A percentile compares a stretch with the other conserved stretches of the same genome.
Conservation (phyloP, 192 early-diverging fungal genomes). For the Chytriomyces confervae region DNA sequence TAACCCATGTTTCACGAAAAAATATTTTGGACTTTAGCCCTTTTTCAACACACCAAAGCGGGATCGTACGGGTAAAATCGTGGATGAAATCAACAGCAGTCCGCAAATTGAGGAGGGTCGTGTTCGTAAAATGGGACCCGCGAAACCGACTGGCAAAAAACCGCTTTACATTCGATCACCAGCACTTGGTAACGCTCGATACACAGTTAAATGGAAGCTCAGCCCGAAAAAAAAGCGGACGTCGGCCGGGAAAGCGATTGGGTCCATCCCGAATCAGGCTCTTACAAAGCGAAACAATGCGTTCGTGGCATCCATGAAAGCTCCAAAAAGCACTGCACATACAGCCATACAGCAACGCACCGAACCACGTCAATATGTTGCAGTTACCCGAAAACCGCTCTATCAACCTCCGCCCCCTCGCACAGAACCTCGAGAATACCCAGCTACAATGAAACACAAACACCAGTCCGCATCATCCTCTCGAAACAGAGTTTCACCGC, state of each 20-base stretch:
- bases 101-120: background rate
- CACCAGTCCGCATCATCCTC: background rate
- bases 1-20: background rate
- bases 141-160: background rate
- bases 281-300: background rate
- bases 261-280: too few species aligned
- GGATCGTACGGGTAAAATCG: constrained; percentile 13
- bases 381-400: constrained; percentile 10
- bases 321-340: background rate
- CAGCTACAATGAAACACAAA: too few species aligned
- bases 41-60: constrained; percentile 25
- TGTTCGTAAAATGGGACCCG: background rate
- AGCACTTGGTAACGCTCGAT: background rate
- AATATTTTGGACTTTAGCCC: background rate
- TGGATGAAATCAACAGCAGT: constrained; percentile 9
- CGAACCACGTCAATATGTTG: background rate
- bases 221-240: too few species aligned
- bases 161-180: constrained; percentile 23
- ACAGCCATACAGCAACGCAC: background rate
- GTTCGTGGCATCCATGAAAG: background rate
- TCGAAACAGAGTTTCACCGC: background rate
- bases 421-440: background rate
- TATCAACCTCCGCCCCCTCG: constrained; percentile 20
- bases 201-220: constrained; percentile 10
- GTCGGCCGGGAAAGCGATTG: too few species aligned